These are phyloP conservation scores for Linderniella brevidens DNA, from an alignment of 257 asterid genomes.

Conservation along the genomic window DNA sequence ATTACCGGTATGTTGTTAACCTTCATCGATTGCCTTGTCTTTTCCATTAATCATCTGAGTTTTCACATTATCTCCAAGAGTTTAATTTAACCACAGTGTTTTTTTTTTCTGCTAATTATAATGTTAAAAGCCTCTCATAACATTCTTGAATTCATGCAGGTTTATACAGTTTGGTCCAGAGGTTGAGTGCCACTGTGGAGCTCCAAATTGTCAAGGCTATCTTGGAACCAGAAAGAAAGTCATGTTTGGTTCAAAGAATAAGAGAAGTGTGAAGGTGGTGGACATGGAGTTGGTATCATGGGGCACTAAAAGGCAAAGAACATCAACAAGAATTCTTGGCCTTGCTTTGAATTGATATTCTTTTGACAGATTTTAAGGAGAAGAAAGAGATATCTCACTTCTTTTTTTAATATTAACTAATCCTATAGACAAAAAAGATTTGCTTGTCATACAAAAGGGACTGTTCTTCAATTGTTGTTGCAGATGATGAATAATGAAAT, in stretches of 20 bases:
- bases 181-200: constrained; percentile 77
- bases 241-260: constrained; percentile 14
- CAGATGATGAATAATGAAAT: too few relatives aligned
- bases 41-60: background rate
- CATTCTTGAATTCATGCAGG: too few relatives aligned
- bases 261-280: constrained; percentile 11
- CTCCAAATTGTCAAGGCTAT: constrained; percentile 61
- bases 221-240: constrained; percentile 56
- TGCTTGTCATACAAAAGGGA: too few relatives aligned
- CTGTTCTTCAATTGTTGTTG: too few relatives aligned
- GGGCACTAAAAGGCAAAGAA: constrained; percentile 65
- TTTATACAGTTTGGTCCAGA: constrained; percentile 77
- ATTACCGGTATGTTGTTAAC: constrained; percentile 52
- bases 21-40: constrained; percentile 4
- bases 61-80: too few relatives aligned
- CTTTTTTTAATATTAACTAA: too few relatives aligned
- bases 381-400: too few relatives aligned
- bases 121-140: too few relatives aligned
- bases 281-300: constrained; percentile 16
- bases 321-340: constrained; percentile 24
- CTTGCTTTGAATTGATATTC: constrained; percentile 11
- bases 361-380: constrained; percentile 1
- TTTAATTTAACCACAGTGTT: too few relatives aligned
- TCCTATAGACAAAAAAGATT: too few relatives aligned
- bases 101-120: too few relatives aligned